Conservation (phyloP, 257 asterid species). For the Penstemon davidsonii region DNA sequence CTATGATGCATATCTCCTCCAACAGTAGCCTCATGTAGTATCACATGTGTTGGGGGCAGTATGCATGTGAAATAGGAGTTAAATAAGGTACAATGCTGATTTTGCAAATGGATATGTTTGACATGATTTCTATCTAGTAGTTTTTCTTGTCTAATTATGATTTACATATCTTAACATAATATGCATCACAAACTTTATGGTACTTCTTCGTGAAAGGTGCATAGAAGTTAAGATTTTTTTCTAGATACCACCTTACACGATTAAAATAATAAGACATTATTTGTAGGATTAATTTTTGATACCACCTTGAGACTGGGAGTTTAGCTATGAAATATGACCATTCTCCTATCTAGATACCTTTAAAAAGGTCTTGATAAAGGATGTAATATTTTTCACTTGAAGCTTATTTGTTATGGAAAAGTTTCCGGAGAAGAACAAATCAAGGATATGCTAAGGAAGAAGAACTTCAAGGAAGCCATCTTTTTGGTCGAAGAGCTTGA, state of each 20-base stretch:
- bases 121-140: background rate
- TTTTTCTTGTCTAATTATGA: background rate
- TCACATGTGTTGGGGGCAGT: background rate
- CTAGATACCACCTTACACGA: conserved; percentile 11
- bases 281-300: conserved; percentile 2
- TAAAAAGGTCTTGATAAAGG: conserved; percentile 16
- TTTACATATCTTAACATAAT: background rate
- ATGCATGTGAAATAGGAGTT: background rate
- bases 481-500: conserved; percentile 84
- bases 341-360: conserved; percentile 13
- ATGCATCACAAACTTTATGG: conserved; percentile 7
- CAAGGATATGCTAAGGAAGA: conserved; percentile 78
- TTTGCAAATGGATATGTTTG: background rate
- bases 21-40: conserved; percentile 10
- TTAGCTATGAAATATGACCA: conserved; percentile 1
- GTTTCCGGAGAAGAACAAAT: conserved; percentile 89
- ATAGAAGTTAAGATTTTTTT: background rate
- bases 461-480: conserved; percentile 73
- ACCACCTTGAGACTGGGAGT: conserved; percentile 16
- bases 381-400: conserved; percentile 35
- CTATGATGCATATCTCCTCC: background rate
- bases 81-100: conserved; percentile 19
- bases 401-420: conserved; percentile 80
- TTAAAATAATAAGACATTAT: background rate
- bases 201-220: conserved; percentile 13